Conservation (phyloP, 1,284 basidiomycete species). For the Trichosporon coremiiforme region DNA sequence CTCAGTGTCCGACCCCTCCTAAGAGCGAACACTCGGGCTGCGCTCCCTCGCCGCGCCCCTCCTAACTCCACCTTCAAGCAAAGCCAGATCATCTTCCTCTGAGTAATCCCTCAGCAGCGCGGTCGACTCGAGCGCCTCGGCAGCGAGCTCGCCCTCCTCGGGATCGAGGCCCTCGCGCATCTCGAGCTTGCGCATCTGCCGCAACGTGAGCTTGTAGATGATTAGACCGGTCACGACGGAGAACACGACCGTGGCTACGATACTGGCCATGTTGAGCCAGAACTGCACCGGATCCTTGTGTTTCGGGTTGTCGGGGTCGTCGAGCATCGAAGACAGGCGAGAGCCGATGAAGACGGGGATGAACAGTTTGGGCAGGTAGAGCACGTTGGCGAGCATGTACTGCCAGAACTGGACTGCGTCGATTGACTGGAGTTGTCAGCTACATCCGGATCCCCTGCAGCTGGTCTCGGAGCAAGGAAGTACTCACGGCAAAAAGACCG, state of each 20-base stretch:
- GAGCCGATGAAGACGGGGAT: slow-evolving; percentile 56
- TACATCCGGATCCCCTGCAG: not conserved
- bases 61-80: not conserved
- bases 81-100: slow-evolving; percentile 33
- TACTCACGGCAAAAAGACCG: slow-evolving; percentile 54
- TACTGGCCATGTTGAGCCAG: slow-evolving; percentile 54
- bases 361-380: slow-evolving; percentile 46
- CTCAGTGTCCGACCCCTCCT: not conserved
- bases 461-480: too few relatives aligned
- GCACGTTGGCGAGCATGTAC: slow-evolving; percentile 51
- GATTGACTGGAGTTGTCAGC: slow-evolving; percentile 43
- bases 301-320: slow-evolving; percentile 30
- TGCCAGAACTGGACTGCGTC: slow-evolving; percentile 53
- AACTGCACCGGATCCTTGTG: slow-evolving; percentile 44
- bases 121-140: slow-evolving; percentile 40
- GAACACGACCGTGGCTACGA: slow-evolving; percentile 41
- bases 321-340: slow-evolving; percentile 48
- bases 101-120: slow-evolving; percentile 45
- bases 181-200: slow-evolving; percentile 53
- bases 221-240: slow-evolving; percentile 47
- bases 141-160: slow-evolving; percentile 43
- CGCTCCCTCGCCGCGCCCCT: not conserved
- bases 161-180: slow-evolving; percentile 27
- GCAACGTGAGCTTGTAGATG: slow-evolving; percentile 54
- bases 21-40: slow-evolving; percentile 6